Base-by-base conservation (phyloP, 2,329 filamentous ascomycete species). In the Cladophialophora bantiana region DNA sequence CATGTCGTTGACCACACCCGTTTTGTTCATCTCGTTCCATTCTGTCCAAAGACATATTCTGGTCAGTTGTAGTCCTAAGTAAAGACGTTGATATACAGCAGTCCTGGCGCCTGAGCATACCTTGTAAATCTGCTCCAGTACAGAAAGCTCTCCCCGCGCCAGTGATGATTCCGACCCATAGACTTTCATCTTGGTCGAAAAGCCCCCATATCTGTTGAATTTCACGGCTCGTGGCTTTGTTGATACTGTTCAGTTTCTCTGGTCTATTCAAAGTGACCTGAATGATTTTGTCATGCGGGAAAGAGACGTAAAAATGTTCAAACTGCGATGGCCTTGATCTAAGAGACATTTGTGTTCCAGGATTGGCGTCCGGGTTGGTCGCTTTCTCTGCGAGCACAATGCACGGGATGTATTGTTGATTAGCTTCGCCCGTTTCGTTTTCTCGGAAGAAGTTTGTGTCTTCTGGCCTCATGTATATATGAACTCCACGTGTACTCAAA, bases 201-300 rank as follows among this genome's bases (percentile, higher is more conserved):
- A 80, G 82, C 62, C 77, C 72, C 76, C 78, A 83, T 10, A 83
- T 70, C 1, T 67, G 72, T 57, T 81, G 75, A 2, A 82, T 75
- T 40, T 83, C 79, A 48, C 72, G 71, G 69, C 81, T 75, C 45
- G 78, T 79, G 4, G 74, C 70, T n/a, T 71, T 69, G 64, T 77
- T 78, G 71, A 83, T 81, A 72, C 79, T 80, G 72, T 83, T 83
- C 59, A 82, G 75, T 10, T 76, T 74, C 55, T 76, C 73, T 4
- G 80, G 79, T 20, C 81, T 76, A 68, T 79, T 78, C 62, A 83
- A 76, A 48, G 82, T 80, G 67, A 85, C 77, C 63, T 84, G 77
- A 68, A 84, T 74, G 75, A 83, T 74, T 68, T 78, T 75, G 58
- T 78, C 73, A 69, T 77, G 68, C 71, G 83, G 83, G 76, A 82